Percentiles rank a stretch among this genome's conserved stretches.
These are phyloP conservation scores for Raffaelea albimanens DNA, from an alignment of 2,329 filamentous ascomycete genomes.

Conservation along the genomic window DNA sequence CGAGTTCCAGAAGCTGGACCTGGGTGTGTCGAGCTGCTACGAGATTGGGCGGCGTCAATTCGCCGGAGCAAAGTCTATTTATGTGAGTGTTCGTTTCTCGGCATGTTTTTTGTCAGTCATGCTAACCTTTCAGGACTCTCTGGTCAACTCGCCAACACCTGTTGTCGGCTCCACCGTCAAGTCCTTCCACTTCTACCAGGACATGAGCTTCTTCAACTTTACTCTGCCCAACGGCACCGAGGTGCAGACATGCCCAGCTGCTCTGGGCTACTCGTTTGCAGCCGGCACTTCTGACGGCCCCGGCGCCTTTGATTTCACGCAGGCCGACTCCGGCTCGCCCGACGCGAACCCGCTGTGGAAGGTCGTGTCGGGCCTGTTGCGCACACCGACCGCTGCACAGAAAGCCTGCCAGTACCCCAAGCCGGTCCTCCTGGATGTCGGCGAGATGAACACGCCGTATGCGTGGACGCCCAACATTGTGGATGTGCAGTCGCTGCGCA, in stretches of 20 bases:
- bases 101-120: background rate
- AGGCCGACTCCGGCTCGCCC: slow-evolving; percentile 63
- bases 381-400: slow-evolving; percentile 60
- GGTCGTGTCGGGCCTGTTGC: slow-evolving; percentile 60
- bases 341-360: slow-evolving; percentile 69
- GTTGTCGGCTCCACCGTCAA: slow-evolving; percentile 59
- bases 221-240: slow-evolving; percentile 58
- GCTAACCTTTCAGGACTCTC: slow-evolving; percentile 35
- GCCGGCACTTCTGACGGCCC: slow-evolving; percentile 89
- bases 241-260: slow-evolving; percentile 72
- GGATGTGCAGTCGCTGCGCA: slow-evolving; percentile 73
- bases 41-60: slow-evolving; percentile 70
- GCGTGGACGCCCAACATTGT: slow-evolving; percentile 83
- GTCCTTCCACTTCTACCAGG: slow-evolving; percentile 75
- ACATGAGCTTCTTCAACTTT: slow-evolving; percentile 72
- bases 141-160: slow-evolving; percentile 35
- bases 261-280: slow-evolving; percentile 85
- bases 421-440: slow-evolving; percentile 77
- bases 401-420: slow-evolving; percentile 70
- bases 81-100: slow-evolving; percentile 19
- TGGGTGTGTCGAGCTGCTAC: slow-evolving; percentile 64
- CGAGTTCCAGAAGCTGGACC: slow-evolving; percentile 55
- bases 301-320: slow-evolving; percentile 85
- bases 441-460: slow-evolving; percentile 65
- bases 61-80: slow-evolving; percentile 40